These are phyloP conservation scores for Talaromyces islandicus DNA, from an alignment of 2,329 filamentous ascomycete species.

Conservation along the genomic window DNA sequence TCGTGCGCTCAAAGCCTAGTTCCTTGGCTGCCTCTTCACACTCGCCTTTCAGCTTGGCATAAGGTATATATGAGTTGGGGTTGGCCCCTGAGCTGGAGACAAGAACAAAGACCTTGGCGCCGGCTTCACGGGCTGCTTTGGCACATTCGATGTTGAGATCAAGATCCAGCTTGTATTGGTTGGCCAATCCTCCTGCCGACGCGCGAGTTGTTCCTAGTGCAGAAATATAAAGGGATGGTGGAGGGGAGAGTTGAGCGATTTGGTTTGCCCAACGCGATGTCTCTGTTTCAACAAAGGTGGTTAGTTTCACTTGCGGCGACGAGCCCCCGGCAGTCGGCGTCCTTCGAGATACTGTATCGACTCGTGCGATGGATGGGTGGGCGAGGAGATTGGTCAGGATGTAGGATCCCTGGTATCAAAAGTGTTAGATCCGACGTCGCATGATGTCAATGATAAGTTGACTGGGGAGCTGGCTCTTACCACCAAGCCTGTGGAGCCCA, in stretches of 20 bases:
- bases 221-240: constrained; percentile 65
- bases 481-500: constrained; percentile 46
- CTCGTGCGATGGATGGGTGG: constrained; percentile 30
- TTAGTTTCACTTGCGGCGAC: constrained; percentile 55
- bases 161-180: constrained; percentile 83
- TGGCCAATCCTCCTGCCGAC: constrained; percentile 66
- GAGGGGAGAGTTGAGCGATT: constrained; percentile 51
- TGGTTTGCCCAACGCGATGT: constrained; percentile 61
- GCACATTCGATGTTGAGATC: constrained; percentile 79
- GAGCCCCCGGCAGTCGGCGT: constrained; percentile 34
- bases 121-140: constrained; percentile 64
- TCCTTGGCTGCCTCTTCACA: constrained; percentile 71
- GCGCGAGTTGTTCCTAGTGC: constrained; percentile 74
- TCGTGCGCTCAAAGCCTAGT: constrained; percentile 68
- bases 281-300: constrained; percentile 62
- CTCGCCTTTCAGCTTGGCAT: constrained; percentile 73
- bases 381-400: constrained; percentile 57
- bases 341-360: constrained; percentile 43
- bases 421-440: constrained; percentile 4
- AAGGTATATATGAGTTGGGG: constrained; percentile 50
- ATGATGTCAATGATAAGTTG: neutral
- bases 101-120: constrained; percentile 69
- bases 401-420: constrained; percentile 54
- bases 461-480: constrained; percentile 26
- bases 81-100: constrained; percentile 56